Conservation (phyloP, 1,284 basidiomycete genomes). For the Trametes hirsuta region DNA sequence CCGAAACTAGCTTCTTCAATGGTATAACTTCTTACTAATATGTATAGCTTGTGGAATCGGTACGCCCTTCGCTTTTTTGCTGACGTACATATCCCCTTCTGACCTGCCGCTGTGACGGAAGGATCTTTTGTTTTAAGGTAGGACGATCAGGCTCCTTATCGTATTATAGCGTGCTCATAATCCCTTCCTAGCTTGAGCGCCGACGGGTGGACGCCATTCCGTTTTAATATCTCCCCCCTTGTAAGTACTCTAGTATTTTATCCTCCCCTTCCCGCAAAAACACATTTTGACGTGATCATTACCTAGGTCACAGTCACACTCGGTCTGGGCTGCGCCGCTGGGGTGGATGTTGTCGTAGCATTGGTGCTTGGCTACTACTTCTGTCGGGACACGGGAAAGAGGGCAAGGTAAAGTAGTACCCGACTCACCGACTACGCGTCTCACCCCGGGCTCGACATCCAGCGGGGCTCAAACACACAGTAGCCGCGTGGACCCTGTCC, state of each 20-base stretch:
- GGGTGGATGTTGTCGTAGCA: conserved; percentile 9
- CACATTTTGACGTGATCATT: not conserved
- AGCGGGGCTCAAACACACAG: not conserved
- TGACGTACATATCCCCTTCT: not conserved
- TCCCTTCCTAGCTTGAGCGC: not conserved
- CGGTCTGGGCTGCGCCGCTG: conserved; percentile 8
- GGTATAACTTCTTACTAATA: too few relatives aligned
- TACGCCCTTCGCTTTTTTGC: not conserved
- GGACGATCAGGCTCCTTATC: not conserved
- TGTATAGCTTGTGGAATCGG: not conserved
- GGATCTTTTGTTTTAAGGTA: conserved; percentile 7
- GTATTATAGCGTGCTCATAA: not conserved
- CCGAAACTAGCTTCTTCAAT: not conserved
- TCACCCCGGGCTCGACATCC: not conserved
- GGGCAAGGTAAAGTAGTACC: not conserved
- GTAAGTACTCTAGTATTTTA: not conserved
- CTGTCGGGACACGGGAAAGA: not conserved
- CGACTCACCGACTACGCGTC: too few relatives aligned
- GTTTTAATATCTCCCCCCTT: not conserved
- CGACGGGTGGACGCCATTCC: conserved; percentile 6
- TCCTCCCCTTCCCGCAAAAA: not conserved
- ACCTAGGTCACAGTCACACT: conserved; percentile 7
- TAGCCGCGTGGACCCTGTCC: conserved; percentile 4
- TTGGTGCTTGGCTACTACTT: conserved; percentile 4
- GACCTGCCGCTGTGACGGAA: not conserved